Conservation (phyloP, 139 green algal genomes). For the Pleodorina starrii region DNA sequence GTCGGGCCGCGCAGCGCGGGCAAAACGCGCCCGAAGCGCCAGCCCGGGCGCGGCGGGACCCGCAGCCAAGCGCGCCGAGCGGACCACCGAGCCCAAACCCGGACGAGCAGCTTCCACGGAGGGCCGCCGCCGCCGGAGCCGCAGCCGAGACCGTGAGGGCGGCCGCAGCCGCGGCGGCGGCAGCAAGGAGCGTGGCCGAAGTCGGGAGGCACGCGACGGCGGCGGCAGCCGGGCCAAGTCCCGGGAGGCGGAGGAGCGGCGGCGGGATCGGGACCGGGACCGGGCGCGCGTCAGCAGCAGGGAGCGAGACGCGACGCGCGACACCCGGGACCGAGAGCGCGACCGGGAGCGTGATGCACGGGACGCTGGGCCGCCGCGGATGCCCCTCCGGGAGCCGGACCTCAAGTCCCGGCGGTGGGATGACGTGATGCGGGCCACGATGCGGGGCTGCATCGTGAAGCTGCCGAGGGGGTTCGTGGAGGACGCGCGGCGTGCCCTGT, state of each 20-base stretch:
- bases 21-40: constrained; percentile 5
- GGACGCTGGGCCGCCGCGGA: background rate
- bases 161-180: background rate
- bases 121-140: constrained; percentile 11
- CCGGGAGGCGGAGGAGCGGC: constrained; percentile 1
- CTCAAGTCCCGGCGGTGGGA: constrained; percentile 19
- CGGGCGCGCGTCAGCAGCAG: background rate
- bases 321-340: background rate
- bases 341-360: constrained; percentile 25
- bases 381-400: constrained; percentile 25
- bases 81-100: background rate
- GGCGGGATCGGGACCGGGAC: background rate
- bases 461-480: constrained; percentile 28
- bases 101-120: background rate
- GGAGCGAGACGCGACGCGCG: background rate
- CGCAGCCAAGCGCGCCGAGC: constrained; percentile 1
- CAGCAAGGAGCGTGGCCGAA: constrained; percentile 11
- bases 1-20: background rate
- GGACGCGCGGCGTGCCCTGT: constrained; percentile 28
- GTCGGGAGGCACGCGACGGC: constrained; percentile 1
- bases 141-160: background rate
- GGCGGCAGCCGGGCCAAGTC: background rate
- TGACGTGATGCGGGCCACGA: background rate
- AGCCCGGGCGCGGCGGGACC: background rate
- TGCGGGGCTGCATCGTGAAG: constrained; percentile 21